Conservation (phyloP, 768 basidiomycete species). For the Leccinellum luteum region DNA sequence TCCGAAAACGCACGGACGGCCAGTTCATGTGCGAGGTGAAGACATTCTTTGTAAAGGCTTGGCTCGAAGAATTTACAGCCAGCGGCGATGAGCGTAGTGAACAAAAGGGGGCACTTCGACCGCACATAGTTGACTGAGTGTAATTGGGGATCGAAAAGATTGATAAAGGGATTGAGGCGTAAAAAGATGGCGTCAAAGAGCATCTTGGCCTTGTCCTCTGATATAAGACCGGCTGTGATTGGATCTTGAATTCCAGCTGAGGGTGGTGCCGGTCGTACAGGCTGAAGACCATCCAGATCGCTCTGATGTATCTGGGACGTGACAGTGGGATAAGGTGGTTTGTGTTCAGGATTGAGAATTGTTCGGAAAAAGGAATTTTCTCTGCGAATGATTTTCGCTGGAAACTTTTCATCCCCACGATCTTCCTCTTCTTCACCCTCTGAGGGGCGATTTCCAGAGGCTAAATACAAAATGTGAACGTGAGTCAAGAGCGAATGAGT, state of each 20-base stretch:
- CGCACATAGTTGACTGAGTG: slow-evolving; percentile 83
- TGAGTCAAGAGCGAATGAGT: slow-evolving; percentile 1
- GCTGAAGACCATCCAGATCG: slow-evolving; percentile 37
- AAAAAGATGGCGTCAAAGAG: slow-evolving; percentile 79
- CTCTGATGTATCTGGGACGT: slow-evolving; percentile 31
- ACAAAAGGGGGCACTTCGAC: slow-evolving; percentile 75
- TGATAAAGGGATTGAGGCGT: slow-evolving; percentile 86
- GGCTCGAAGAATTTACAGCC: slow-evolving; percentile 82
- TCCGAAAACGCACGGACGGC: slow-evolving; percentile 77
- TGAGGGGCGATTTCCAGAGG: slow-evolving; percentile 26
- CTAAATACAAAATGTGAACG: slow-evolving; percentile 7
- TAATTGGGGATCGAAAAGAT: slow-evolving; percentile 82
- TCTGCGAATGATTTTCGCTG: slow-evolving; percentile 68
- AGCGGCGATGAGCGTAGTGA: slow-evolving; percentile 81
- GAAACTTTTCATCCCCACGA: slow-evolving; percentile 65
- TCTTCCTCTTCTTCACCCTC: slow-evolving; percentile 65
- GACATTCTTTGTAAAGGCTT: slow-evolving; percentile 62
- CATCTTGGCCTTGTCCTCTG: slow-evolving; percentile 64
- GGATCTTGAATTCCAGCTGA: slow-evolving; percentile 57
- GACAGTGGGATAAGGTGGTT: slow-evolving; percentile 35
- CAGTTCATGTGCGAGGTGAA: slow-evolving; percentile 69
- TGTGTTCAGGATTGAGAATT: slow-evolving; percentile 70
- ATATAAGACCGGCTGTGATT: slow-evolving; percentile 65
- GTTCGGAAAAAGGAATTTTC: slow-evolving; percentile 85
- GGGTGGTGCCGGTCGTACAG: slow-evolving; percentile 34